Evolutionary conservation across 2,329 filamentous ascomycete genomes (phyloP).

Genomic region (Orbilia blumenaviensis): DNA sequence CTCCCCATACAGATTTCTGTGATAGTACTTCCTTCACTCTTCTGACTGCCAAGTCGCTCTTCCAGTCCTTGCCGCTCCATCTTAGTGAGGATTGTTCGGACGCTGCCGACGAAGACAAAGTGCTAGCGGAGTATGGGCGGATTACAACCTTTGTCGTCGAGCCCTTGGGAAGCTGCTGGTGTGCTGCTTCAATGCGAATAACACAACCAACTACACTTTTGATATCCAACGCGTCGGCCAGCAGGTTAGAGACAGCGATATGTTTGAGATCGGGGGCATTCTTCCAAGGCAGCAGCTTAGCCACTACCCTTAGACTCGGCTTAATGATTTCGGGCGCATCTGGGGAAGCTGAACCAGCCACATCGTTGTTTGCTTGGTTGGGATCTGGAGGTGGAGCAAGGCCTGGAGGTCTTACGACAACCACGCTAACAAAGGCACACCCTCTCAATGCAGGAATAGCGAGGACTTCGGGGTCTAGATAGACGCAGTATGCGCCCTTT

Average conservation of each 20-base stretch:
- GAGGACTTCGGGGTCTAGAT: constrained; percentile 73
- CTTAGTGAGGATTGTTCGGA: constrained; percentile 45
- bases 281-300: constrained; percentile 79
- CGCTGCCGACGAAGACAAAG: constrained; percentile 24
- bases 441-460: constrained; percentile 74
- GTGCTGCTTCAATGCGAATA: constrained; percentile 84
- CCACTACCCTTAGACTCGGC: constrained; percentile 71
- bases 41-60: constrained; percentile 55
- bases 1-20: constrained; percentile 55
- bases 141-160: constrained; percentile 76
- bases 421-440: constrained; percentile 79
- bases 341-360: constrained; percentile 68
- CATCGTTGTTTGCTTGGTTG: constrained; percentile 69
- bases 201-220: constrained; percentile 82
- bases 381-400: constrained; percentile 76
- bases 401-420: constrained; percentile 83
- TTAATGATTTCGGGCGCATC: constrained; percentile 58
- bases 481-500: constrained; percentile 75
- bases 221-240: constrained; percentile 75
- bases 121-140: constrained; percentile 73
- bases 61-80: constrained; percentile 57
- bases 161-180: constrained; percentile 73
- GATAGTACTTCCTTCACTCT: constrained; percentile 56
- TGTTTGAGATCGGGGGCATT: constrained; percentile 85
- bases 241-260: constrained; percentile 77